Evolutionary conservation across 2,329 filamentous ascomycete species (phyloP), one percentile per base, ranked within the genome.

Genomic region (Colletotrichum destructivum): DNA sequence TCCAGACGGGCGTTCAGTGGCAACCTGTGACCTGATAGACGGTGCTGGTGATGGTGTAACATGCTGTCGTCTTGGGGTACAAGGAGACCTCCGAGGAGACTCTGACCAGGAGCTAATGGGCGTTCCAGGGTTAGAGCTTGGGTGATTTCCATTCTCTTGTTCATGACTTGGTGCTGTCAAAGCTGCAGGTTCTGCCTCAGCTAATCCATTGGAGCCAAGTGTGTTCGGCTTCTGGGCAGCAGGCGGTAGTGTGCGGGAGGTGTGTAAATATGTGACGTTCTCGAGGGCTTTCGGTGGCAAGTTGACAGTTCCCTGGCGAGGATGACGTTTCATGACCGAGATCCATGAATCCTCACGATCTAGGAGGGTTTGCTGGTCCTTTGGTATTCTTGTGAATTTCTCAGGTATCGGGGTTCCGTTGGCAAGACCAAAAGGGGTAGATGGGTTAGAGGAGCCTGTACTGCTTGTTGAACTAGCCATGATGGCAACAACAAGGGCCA

Each of bases 311-410:
- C 76, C 78, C 12, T 78, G 75, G 21, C 75, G 38, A 23, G 49
- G 73, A 11, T 69, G 71, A 16, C 75, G 74, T 54, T 74, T 77
- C 7, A 77, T 60, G 47, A 77, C 74, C 4, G 78, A 73, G 4
- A 78, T 78, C 84, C 84, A 86, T 2, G 84, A 79, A 62, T 80
- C 77, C 4, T 77, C 61, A 0, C 74, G 67, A 2, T 81, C 78
- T 1, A 87, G 76, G 2, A 86, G 75, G 4, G 65, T 63, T 35
- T 77, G 77, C 73, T 87, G 86, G 51, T 84, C 80, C 18, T 76
- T 78, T 0, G 84, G 82, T 8, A 86, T 78, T 31, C 66, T 78
- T 21, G 79, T 70, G 23, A 80, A 72, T 15, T 72, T 78, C 8
- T 77, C 78, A 13, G 76, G 78, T 0, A 80, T 73, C 23, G 21